Evolutionary conservation across 1,284 basidiomycete genomes (phyloP).

Genomic region (Heterobasidion parviporum): DNA sequence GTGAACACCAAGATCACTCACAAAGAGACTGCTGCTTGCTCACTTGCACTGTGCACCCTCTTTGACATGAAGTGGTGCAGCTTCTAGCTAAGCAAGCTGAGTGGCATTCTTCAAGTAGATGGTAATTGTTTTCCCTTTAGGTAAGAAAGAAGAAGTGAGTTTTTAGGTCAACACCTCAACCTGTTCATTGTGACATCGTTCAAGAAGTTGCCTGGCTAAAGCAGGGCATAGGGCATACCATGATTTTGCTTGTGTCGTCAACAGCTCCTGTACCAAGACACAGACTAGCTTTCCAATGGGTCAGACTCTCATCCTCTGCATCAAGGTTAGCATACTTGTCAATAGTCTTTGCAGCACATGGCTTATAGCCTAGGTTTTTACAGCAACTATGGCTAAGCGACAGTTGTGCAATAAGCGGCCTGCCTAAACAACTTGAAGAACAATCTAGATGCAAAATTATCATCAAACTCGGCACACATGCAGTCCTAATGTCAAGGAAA

Average conservation of each 20-base stretch:
- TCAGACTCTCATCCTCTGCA: constrained; percentile 78
- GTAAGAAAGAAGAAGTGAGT: constrained; percentile 59
- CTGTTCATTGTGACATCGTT: constrained; percentile 26
- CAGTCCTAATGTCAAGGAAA: no score
- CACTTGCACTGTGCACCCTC: constrained; percentile 82
- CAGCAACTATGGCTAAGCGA: no score
- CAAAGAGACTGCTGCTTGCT: constrained; percentile 9
- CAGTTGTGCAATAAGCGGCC: no score
- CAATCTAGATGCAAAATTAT: no score
- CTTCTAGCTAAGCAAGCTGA: constrained; percentile 45
- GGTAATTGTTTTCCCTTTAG: constrained; percentile 48
- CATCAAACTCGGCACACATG: no score
- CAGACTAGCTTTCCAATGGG: constrained; percentile 85
- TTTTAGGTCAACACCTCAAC: constrained; percentile 62
- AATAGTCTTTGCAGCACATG: constrained; percentile 50
- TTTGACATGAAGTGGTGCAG: constrained; percentile 71
- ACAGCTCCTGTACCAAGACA: constrained; percentile 56
- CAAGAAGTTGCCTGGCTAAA: not conserved
- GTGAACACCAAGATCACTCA: not conserved
- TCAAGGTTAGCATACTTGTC: constrained; percentile 75
- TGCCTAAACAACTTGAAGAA: no score
- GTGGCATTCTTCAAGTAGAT: constrained; percentile 47
- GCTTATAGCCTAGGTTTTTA: constrained; percentile 58
- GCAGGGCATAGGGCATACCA: constrained; percentile 34
- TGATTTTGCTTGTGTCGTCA: constrained; percentile 41